Percentiles rank a stretch among this genome's conserved stretches.
Evolutionary conservation across 257 asterid genomes (phyloP).

Genomic region (Ballota nigra): DNA sequence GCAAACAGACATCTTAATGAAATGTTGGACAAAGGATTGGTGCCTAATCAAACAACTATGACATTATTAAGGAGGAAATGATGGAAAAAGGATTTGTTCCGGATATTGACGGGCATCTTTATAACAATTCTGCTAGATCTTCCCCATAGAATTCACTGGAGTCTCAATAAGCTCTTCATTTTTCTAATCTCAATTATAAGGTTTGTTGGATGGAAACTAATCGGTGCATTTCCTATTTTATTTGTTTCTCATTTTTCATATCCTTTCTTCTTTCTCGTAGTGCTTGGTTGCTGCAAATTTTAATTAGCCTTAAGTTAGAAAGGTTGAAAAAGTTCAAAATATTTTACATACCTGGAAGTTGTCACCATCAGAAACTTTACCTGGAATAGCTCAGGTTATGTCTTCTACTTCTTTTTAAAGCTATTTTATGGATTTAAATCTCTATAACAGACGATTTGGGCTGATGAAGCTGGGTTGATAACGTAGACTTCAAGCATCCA

Average conservation of each 20-base stretch:
- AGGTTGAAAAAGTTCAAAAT: not conserved
- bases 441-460: not conserved
- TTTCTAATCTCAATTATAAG: not conserved
- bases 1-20: conserved; percentile 71
- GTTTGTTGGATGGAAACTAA: too few relatives aligned
- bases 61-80: conserved; percentile 52
- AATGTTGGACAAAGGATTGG: conserved; percentile 92
- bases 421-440: conserved; percentile 7
- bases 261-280: not conserved
- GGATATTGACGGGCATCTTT: conserved; percentile 79
- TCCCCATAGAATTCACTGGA: conserved; percentile 9
- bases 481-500: conserved; percentile 76
- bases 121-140: conserved; percentile 36
- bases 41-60: conserved; percentile 82
- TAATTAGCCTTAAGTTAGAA: not conserved
- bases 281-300: not conserved
- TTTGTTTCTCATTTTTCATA: too few relatives aligned
- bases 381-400: conserved; percentile 48
- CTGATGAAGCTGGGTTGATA: conserved; percentile 37
- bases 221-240: too few relatives aligned
- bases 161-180: not conserved
- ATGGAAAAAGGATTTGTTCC: conserved; percentile 86
- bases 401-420: conserved; percentile 16
- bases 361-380: conserved; percentile 49
- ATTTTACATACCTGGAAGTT: not conserved